phyloP scores from a whole-genome alignment of 257 asterid species.

The Penstemon newberryi region DNA sequence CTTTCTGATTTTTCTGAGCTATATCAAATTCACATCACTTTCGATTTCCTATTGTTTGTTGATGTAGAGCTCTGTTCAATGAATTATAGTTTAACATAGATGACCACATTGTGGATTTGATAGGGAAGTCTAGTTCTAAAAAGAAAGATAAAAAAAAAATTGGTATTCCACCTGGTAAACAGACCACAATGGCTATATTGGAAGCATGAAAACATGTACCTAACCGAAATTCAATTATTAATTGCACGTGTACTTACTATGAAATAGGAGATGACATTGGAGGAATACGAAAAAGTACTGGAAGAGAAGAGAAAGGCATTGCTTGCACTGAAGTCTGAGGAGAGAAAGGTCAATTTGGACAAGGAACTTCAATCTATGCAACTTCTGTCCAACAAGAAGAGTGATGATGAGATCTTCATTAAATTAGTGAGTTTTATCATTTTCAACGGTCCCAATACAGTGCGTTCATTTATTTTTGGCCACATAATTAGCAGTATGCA shows the following conservation, averaged over 20 bases:
- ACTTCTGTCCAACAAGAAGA: conserved; percentile 63
- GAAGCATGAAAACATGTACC: no score
- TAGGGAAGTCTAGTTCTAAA: no score
- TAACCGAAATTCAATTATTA: not conserved
- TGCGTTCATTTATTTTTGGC: not conserved
- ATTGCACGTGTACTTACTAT: not conserved
- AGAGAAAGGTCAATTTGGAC: conserved; percentile 65
- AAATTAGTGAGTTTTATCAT: conserved; percentile 47
- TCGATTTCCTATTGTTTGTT: no score
- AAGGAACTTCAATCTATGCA: conserved; percentile 68
- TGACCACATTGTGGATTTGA: no score
- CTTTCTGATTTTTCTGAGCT: no score
- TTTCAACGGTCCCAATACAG: not conserved
- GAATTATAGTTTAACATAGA: no score
- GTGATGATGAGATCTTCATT: conserved; percentile 57
- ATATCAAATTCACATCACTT: no score
- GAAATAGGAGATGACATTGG: conserved; percentile 69
- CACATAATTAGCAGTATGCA: not conserved
- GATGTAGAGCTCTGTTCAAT: no score
- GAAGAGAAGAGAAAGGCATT: conserved; percentile 70
- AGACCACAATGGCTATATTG: no score
- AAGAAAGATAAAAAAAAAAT: no score
- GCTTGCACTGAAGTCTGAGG: conserved; percentile 52
- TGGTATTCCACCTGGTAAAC: no score
- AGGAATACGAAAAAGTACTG: conserved; percentile 64